Base-by-base conservation (phyloP, 768 basidiomycete genomes). In the Tricholoma hemisulphureum region DNA sequence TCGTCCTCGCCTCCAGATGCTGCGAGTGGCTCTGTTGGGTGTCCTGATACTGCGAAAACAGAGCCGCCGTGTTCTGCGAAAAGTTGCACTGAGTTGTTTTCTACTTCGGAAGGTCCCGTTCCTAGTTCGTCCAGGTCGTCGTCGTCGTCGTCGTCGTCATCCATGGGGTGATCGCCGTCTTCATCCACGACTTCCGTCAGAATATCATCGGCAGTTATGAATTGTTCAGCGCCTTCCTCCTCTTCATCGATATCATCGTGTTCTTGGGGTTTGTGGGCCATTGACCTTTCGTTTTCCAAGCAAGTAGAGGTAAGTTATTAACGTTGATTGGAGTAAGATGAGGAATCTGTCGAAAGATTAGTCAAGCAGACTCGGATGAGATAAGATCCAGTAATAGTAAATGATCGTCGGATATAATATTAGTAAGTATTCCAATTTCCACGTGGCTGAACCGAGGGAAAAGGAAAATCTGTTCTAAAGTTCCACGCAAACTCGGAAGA, bases 1-100 rank as follows among this genome's bases (percentile, higher is more conserved):
- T 98, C 95, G 69, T 98, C 97, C 72, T 97, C 94, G 18, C 94
- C 97, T 24, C 97, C 97, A 1, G 95, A 94, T 20, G 85, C 88
- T 6, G 93, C 95, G 20, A 98, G 78, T 3, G 89, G 84, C 58
- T 87, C 78, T 13, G 83, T 83, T 0, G 97, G 96, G 69, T 99
- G 97, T 31, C 84, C 81, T 3, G 93, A 78, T 35, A 98, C 79
- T 29, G 87, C 74, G 70, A 97, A 99, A 29, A 98, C 91, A 16
- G 96, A 95, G 23, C 81, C 73, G 14, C 71, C 69, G 72, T 98
- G 95, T 7, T 73, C 73, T 14, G 78, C 69, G 68, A 93, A 94
- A 57, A 80, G 79, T 67, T 87, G 88, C 11, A 91, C 76, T 10
- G 86, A 86, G 67, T 85, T 89, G 69, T 85, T 83, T 60, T 84